phyloP scores from a whole-genome alignment of 208 protist genomes.

The Leishmania guyanensis region DNA sequence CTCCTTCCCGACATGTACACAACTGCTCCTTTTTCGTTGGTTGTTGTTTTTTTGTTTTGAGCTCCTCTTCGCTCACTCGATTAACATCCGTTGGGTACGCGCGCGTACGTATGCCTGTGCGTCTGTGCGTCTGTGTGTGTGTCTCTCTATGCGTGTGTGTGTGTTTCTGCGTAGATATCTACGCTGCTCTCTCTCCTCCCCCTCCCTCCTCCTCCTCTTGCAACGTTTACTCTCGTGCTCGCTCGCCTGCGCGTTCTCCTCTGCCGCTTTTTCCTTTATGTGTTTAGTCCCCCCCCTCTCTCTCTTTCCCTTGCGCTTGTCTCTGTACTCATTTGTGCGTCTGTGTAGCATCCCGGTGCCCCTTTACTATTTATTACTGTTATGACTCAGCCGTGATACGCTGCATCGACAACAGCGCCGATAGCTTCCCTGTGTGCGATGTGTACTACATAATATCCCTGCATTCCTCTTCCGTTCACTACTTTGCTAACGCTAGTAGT shows the following conservation, averaged over 20 bases:
- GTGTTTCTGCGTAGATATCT: background rate
- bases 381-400: no score
- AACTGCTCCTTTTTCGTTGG: background rate
- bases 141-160: background rate
- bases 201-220: background rate
- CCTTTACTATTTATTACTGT: no score
- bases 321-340: background rate
- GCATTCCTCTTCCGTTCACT: no score
- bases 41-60: background rate
- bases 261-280: background rate
- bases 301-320: background rate
- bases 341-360: no score
- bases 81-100: background rate
- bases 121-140: background rate
- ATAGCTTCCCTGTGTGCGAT: no score
- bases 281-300: background rate
- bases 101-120: background rate
- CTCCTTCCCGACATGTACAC: background rate
- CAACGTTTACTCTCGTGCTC: background rate
- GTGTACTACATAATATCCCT: no score
- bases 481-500: no score
- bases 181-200: background rate
- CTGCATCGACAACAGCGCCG: no score
- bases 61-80: background rate
- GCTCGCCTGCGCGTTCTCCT: background rate